Conservation (phyloP, 257 asterid genomes). For the Petunia secreta region DNA sequence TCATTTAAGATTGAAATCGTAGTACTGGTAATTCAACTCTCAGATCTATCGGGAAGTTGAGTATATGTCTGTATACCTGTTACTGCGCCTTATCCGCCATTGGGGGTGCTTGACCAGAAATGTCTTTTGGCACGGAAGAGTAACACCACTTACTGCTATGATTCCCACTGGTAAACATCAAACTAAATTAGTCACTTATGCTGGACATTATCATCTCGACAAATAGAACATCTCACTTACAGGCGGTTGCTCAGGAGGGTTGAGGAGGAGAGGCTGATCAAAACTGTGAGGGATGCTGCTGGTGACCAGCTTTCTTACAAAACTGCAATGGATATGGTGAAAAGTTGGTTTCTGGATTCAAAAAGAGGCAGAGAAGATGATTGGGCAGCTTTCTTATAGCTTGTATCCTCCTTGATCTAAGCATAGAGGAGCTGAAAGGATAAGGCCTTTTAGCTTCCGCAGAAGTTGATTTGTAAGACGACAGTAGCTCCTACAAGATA, state of each 20-base stretch:
- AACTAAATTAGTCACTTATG: neutral
- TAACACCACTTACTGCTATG: constrained; percentile 95
- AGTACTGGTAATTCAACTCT: constrained; percentile 32
- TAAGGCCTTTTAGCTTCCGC: neutral
- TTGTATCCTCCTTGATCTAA: too few relatives aligned
- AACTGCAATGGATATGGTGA: constrained; percentile 61
- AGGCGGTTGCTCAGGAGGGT: constrained; percentile 79
- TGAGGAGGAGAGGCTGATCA: constrained; percentile 70
- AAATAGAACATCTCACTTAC: constrained; percentile 29
- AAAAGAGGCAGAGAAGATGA: constrained; percentile 54
- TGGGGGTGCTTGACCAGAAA: constrained; percentile 82
- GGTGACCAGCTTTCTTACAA: constrained; percentile 65
- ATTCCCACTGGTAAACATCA: constrained; percentile 84
- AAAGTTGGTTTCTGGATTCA: constrained; percentile 75
- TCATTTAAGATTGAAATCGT: constrained; percentile 20
- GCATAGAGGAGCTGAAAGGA: neutral
- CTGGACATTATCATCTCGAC: neutral
- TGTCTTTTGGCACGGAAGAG: constrained; percentile 91
- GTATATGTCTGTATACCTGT: constrained; percentile 60
- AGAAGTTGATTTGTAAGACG: neutral
- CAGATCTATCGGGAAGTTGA: constrained; percentile 93
- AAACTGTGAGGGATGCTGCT: constrained; percentile 74
- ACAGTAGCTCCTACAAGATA: too few relatives aligned
- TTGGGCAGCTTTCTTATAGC: constrained; percentile 44
- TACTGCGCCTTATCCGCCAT: constrained; percentile 71